phyloP scores from a whole-genome alignment of 2,329 filamentous ascomycete species.

The Alternaria burnsii region DNA sequence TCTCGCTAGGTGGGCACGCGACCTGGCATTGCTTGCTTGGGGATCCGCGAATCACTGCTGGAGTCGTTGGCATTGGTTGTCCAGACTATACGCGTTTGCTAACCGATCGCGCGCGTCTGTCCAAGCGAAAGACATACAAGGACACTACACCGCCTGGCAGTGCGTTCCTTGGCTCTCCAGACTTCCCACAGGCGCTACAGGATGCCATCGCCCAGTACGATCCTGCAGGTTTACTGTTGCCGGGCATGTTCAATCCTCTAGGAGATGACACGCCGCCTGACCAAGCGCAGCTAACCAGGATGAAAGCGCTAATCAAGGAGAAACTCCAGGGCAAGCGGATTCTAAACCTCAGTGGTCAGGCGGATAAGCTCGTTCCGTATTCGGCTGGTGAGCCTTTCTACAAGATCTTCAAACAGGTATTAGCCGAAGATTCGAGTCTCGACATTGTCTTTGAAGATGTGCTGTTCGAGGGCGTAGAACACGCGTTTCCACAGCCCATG shows the following conservation, averaged over 20 bases:
- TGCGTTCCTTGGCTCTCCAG: slow-evolving; percentile 76
- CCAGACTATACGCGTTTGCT: slow-evolving; percentile 87
- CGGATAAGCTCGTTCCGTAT: slow-evolving; percentile 78
- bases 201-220: slow-evolving; percentile 71
- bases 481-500: slow-evolving; percentile 75
- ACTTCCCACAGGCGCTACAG: slow-evolving; percentile 77
- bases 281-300: slow-evolving; percentile 46
- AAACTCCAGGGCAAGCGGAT: slow-evolving; percentile 55
- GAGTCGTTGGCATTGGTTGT: slow-evolving; percentile 84
- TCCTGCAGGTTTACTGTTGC: slow-evolving; percentile 76
- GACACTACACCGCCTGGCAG: slow-evolving; percentile 63
- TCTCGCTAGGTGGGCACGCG: slow-evolving; percentile 87
- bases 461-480: slow-evolving; percentile 73
- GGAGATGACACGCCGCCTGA: slow-evolving; percentile 38
- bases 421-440: slow-evolving; percentile 59
- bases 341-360: slow-evolving; percentile 64
- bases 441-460: slow-evolving; percentile 68
- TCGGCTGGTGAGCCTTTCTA: slow-evolving; percentile 67
- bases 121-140: slow-evolving; percentile 70
- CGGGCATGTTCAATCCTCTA: slow-evolving; percentile 33
- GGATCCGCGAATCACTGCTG: slow-evolving; percentile 80
- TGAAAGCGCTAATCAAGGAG: slow-evolving; percentile 51
- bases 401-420: slow-evolving; percentile 67
- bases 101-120: slow-evolving; percentile 76
- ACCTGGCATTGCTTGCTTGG: slow-evolving; percentile 84